Evolutionary conservation across 805 yeast genomes (phyloP).

Genomic region (Teunomyces funiuensis): DNA sequence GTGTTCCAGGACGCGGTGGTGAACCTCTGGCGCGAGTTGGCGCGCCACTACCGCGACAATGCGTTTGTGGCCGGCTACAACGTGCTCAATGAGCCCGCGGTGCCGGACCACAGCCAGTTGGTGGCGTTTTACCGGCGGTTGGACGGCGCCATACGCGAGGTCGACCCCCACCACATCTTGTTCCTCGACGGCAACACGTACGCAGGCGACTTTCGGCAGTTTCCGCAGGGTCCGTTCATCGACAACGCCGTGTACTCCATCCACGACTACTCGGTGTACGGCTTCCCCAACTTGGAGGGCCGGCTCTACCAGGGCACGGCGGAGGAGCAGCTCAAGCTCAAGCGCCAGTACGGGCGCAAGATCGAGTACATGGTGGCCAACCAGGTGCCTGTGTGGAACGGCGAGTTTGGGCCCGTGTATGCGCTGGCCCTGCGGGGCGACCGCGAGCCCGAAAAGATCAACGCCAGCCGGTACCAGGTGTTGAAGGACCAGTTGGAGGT

Average conservation of each 20-base stretch:
- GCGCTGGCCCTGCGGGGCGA: constrained; percentile 45
- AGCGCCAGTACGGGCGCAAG: constrained; percentile 42
- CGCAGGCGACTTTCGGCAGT: constrained; percentile 50
- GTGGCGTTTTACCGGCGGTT: constrained; percentile 37
- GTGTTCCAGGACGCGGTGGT: constrained; percentile 47
- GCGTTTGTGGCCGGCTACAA: constrained; percentile 56
- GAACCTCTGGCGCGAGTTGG: constrained; percentile 46
- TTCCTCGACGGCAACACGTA: constrained; percentile 53
- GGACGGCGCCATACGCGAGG: constrained; percentile 40
- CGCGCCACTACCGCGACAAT: constrained; percentile 46
- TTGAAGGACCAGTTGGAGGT: constrained; percentile 47
- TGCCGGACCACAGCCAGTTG: constrained; percentile 41
- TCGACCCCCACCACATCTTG: constrained; percentile 50
- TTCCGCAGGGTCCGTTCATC: constrained; percentile 34
- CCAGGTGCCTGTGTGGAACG: constrained; percentile 54
- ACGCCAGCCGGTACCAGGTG: constrained; percentile 40
- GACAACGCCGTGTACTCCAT: constrained; percentile 51
- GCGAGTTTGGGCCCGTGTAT: constrained; percentile 54
- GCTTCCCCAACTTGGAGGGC: constrained; percentile 42
- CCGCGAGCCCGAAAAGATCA: constrained; percentile 33
- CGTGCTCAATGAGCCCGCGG: constrained; percentile 54
- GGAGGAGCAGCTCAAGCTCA: constrained; percentile 35
- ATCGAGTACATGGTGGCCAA: constrained; percentile 40
- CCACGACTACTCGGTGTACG: constrained; percentile 47
- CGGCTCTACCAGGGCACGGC: constrained; percentile 33